These are phyloP conservation scores for Davidsoniella virescens DNA, from an alignment of 2,329 filamentous ascomycete species.

Conservation along the genomic window DNA sequence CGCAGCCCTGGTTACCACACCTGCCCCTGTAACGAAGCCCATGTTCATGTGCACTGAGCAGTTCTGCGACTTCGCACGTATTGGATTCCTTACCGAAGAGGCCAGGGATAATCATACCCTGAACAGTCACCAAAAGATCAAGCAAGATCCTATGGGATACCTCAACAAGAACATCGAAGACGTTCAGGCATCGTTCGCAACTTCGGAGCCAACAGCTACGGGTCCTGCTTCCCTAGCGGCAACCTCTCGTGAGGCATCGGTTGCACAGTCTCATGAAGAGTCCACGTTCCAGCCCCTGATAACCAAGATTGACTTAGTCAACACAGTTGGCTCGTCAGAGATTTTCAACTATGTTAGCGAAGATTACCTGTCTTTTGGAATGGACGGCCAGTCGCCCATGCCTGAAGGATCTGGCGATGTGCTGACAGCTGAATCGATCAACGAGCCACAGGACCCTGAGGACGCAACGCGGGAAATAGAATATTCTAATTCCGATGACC, in stretches of 20 bases:
- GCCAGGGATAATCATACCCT: slow-evolving; percentile 34
- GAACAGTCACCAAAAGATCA: slow-evolving; percentile 43
- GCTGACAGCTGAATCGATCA: slow-evolving; percentile 8
- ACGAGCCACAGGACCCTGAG: slow-evolving; percentile 7
- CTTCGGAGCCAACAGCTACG: slow-evolving; percentile 1
- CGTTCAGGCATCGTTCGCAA: slow-evolving; percentile 18
- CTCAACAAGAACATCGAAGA: slow-evolving; percentile 32
- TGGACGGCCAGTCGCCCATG: not conserved
- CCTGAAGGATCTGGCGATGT: slow-evolving; percentile 4
- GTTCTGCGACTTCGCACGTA: slow-evolving; percentile 34
- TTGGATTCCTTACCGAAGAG: slow-evolving; percentile 38
- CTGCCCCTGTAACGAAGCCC: slow-evolving; percentile 20
- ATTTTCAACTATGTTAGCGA: slow-evolving; percentile 2
- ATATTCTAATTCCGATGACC: slow-evolving; percentile 1
- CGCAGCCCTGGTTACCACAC: too few species aligned
- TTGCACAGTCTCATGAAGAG: not conserved
- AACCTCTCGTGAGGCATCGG: not conserved
- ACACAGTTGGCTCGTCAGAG: slow-evolving; percentile 8
- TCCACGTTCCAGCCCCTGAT: slow-evolving; percentile 7
- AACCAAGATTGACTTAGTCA: not conserved
- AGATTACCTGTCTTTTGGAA: not conserved
- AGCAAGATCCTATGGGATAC: slow-evolving; percentile 38
- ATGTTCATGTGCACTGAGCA: slow-evolving; percentile 35
- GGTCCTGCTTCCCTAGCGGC: slow-evolving; percentile 7
- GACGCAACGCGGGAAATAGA: not conserved